Evolutionary conservation across 495 filamentous ascomycete species (phyloP), one percentile per base, ranked within the genome.

Genomic region (Massariosphaeria phaeospora): DNA sequence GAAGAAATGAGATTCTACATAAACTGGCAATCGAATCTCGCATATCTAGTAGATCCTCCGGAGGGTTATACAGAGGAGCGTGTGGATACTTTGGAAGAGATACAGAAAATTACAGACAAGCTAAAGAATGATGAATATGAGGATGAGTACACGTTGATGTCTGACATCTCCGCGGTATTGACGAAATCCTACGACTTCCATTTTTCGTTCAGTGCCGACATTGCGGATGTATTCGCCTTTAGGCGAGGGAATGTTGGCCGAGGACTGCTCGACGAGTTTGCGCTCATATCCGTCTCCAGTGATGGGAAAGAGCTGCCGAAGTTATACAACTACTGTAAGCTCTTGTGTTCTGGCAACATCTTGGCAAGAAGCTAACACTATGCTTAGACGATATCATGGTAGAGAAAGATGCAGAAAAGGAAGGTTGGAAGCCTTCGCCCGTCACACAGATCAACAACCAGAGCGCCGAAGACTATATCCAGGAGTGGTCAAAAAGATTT

Each of bases 101-200:
- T 76, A 8, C 66, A 66, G n/a, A 55, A 61, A 12, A 59, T 77
- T 0, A 66, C 57, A 45, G 57, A 54, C 5, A 64, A 68, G 30
- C 56, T 76, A 7, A 36, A 64, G 17, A 66, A 66, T 10, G 64
- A 73, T 49, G 61, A 66, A 25, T 77, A 75, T 57, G 36, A 62
- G 1, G 70, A 67, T 55, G 75, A 77, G 53, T 75, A 72, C 38
- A 58, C 62, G 12, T 70, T 74, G 55, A 66, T 72, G 48, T 61
- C 49, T 18, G 72, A 74, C 50, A 44, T 77, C 33, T 64, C 66
- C 33, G 69, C 63, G 39, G 52, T 72, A 7, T 70, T 74, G 41
- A 68, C 64, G 0, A 63, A 63, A 12, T 67, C 65, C 7, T 74
- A 77, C 49, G 75, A 77, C 42, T 73, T 73, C 11, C 75, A 77